Base-by-base conservation (phyloP, 1,284 basidiomycete genomes). In the Melampsora americana region DNA sequence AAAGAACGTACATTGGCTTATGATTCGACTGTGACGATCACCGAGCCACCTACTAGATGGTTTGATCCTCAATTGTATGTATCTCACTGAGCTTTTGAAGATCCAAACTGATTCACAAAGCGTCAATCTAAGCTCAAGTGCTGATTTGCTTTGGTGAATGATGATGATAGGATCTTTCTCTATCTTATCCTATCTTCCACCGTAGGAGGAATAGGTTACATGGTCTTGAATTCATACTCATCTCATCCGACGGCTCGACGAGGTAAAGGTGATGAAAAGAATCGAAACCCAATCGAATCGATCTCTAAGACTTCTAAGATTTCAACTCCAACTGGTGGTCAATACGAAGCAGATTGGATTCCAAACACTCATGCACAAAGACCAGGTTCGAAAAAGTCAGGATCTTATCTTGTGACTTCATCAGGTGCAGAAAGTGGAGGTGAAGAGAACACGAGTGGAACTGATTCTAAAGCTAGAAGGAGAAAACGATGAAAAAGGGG, bases 1-100 rank as follows among this genome's bases (percentile, higher is more conserved):
- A 67, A 75, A 32, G 50, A 75, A 30, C n/a, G 28, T 60, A 42
- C 56, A 12, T 61, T 75, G 23, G 73, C 73, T 23, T 75, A 75
- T 67, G 73, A 75, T 53, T 75, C 73, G 4, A 75, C 73, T 1
- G 59, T 75, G 64, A 75, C 73, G 6, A 75, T 75, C 44, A 48
- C 59, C 9, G 73, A 75, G 39, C 73, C 73, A 46, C 73, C 73
- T 26, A 75, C 73, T 7, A 66, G 73, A 30, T 75, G 73, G 73
- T 75, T 75, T 64, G 73, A 75, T 68, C 73, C 73, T 23, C 73
- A 75, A 67, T 56, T 75, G 73, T 75, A 75, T 46, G 73, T n/a
- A n/a, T n/a, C n/a, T 68, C 30, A n/a, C n/a, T 16, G 9, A 9
- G 7, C 14, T 61, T 23, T 16, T 7, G 12, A 66, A 62, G 7